phyloP scores from a whole-genome alignment of 2,329 filamentous ascomycete genomes.

The Scedosporium dehoogii region DNA sequence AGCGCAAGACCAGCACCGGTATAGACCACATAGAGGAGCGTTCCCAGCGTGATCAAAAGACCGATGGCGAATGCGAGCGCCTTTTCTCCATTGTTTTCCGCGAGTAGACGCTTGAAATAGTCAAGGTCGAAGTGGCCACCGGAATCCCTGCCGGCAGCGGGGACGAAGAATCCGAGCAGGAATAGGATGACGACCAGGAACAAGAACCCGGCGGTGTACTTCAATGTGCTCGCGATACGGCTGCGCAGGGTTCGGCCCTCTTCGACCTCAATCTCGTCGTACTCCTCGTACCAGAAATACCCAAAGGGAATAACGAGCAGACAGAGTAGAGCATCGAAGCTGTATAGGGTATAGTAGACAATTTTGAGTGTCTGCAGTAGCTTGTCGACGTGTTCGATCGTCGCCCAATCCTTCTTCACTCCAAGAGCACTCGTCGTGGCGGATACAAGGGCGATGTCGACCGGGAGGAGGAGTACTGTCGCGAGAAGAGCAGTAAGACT shows the following conservation, averaged over 20 bases:
- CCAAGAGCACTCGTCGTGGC: conserved; percentile 72
- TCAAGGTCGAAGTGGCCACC: conserved; percentile 70
- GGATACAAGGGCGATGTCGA: conserved; percentile 91
- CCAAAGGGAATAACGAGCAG: conserved; percentile 86
- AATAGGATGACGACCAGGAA: conserved; percentile 73
- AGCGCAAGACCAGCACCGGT: conserved; percentile 82
- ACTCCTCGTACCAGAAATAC: conserved; percentile 95
- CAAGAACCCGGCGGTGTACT: conserved; percentile 84
- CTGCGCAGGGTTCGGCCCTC: conserved; percentile 61
- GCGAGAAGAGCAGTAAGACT: conserved; percentile 81
- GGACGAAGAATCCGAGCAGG: conserved; percentile 88
- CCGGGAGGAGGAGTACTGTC: conserved; percentile 83
- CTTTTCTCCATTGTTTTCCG: conserved; percentile 84
- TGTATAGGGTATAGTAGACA: conserved; percentile 90
- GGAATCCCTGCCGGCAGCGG: conserved; percentile 58
- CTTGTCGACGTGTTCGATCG: conserved; percentile 63
- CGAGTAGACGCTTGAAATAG: conserved; percentile 78
- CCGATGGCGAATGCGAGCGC: conserved; percentile 84
- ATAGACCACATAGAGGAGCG: conserved; percentile 78
- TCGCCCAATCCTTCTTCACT: conserved; percentile 90
- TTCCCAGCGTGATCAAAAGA: conserved; percentile 78
- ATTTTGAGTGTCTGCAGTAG: conserved; percentile 75
- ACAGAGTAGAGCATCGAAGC: conserved; percentile 81
- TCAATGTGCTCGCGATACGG: conserved; percentile 73
- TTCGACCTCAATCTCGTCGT: conserved; percentile 81